Conservation (phyloP, 345 rosid species). For the Euphorbia pulcherrima region DNA sequence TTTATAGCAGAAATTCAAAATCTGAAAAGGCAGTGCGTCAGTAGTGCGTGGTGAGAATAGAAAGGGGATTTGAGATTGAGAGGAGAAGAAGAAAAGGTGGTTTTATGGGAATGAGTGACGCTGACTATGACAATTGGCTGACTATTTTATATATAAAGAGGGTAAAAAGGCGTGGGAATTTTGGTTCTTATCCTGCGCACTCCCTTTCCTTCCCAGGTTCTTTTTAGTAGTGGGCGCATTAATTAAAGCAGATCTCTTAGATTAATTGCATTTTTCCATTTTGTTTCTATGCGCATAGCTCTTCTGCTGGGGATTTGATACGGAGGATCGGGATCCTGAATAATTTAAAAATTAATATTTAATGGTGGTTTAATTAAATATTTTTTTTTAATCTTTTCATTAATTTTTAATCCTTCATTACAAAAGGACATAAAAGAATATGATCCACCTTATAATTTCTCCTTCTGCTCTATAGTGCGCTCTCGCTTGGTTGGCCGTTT, state of each 20-base stretch:
- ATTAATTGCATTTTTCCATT: not conserved
- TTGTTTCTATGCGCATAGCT: too few species aligned
- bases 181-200: constrained; percentile 38
- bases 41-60: not conserved
- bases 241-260: not conserved
- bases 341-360: too few species aligned
- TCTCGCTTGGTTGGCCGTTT: not conserved
- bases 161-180: not conserved
- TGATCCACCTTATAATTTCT: too few species aligned
- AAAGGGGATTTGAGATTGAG: constrained; percentile 7
- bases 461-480: not conserved
- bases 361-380: too few species aligned
- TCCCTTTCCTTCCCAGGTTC: constrained; percentile 6
- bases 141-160: constrained; percentile 1
- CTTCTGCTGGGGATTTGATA: too few species aligned
- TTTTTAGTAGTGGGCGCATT: not conserved
- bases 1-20: not conserved
- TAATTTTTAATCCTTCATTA: too few species aligned
- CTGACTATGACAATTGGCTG: constrained; percentile 35
- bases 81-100: not conserved
- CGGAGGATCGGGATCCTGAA: too few species aligned
- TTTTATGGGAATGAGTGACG: constrained; percentile 36
- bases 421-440: too few species aligned
- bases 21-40: not conserved
- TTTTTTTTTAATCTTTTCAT: too few species aligned